Base-by-base conservation (phyloP, 1,139 yeast species). In the Debaryomyces sp. region DNA sequence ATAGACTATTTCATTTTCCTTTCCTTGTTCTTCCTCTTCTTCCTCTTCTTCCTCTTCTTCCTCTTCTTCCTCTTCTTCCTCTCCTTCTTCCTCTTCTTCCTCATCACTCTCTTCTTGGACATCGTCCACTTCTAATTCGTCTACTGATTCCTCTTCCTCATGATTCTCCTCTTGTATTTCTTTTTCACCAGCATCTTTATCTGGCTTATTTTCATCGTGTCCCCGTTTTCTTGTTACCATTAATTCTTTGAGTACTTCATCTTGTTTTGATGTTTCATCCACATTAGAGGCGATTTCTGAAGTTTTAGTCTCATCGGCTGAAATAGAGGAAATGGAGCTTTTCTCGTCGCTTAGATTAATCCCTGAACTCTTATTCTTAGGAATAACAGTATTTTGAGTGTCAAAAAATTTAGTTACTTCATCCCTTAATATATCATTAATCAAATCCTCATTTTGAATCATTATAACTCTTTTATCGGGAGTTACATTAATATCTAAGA, bases 381-480 rank as follows among this genome's bases (percentile, higher is more conserved):
- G 84, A 12, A 78, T 70, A 10, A 66, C 64, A 45, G 76, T 70
- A 36, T 78, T 84, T 53, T 77, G 80, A 0, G 57, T 51, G 41
- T 77, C 73, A 59, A 74, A 86, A 54, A 77, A 75, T 1, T 63
- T 60, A 1, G 60, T 56, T 22, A 86, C 54, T 33, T 66, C 62
- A 23, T 67, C 73, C 47, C 78, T 69, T 3, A 90, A 57, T 1
- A 68, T 66, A 35, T 85, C 87, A 7, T 87, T 58, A 1, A 91
- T 63, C 12, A 68, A 64, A 5, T 67, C 65, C 62, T 92, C 97
- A 52, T 82, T 76, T 49, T 87, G 92, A 1, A 94, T 62, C 56
- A 89, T 61, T 2, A 94, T 75, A 2, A 83, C 80, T 42, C 95
- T 73, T 62, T 94, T 94, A 62, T 94, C 97, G 0, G 99, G 99